These are phyloP conservation scores for Umbellularia californica DNA, from an alignment of 164 flowering plant species.

Conservation along the genomic window DNA sequence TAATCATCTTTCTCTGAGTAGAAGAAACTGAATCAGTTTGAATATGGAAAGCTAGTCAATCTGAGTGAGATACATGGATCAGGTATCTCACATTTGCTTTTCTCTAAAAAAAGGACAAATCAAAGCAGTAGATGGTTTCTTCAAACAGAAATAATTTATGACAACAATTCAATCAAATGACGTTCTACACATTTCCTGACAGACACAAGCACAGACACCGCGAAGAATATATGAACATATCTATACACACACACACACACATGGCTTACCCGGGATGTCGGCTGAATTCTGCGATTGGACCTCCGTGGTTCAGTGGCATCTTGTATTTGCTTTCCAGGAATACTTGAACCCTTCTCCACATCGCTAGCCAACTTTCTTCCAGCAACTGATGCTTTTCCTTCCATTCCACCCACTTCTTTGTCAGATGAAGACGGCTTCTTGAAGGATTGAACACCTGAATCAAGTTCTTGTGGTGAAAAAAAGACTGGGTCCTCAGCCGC, in stretches of 20 bases:
- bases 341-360: slow-evolving; percentile 42
- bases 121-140: no score
- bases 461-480: slow-evolving; percentile 31
- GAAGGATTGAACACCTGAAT: slow-evolving; percentile 28
- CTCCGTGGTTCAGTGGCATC: slow-evolving; percentile 72
- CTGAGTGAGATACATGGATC: no score
- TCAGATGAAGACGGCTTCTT: slow-evolving; percentile 32
- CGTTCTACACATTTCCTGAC: no score
- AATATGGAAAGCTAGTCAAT: no score
- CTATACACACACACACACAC: no score
- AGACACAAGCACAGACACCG: no score
- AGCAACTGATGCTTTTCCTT: slow-evolving; percentile 46
- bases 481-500: slow-evolving; percentile 30
- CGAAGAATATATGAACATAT: not conserved
- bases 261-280: slow-evolving; percentile 83
- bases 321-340: slow-evolving; percentile 29
- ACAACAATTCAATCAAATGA: no score
- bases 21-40: no score
- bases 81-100: no score
- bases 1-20: no score
- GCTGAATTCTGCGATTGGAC: slow-evolving; percentile 92
- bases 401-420: slow-evolving; percentile 32
- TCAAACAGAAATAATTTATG: no score
- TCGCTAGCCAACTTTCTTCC: slow-evolving; percentile 40
- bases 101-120: no score